These are phyloP conservation scores for Marchantia polymorpha DNA, from an alignment of 225 moss, liverwort and hornwort genomes.

Conservation along the genomic window DNA sequence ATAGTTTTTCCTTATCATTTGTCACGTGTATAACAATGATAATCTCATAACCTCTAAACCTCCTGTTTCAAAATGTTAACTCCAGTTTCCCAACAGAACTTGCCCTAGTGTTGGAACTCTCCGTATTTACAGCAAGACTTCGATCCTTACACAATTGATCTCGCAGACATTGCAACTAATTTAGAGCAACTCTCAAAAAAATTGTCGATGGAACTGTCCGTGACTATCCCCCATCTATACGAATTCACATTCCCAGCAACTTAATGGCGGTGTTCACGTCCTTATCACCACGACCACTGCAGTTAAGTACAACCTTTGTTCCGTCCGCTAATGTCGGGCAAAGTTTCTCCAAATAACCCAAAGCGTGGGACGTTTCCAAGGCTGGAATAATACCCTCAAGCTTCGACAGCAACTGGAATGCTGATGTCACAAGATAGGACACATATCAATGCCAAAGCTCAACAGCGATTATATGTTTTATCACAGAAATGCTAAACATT, in stretches of 20 bases:
- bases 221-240: neutral
- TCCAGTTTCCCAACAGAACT: neutral
- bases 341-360: slow-evolving; percentile 77
- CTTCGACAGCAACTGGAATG: slow-evolving; percentile 72
- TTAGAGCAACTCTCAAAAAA: neutral
- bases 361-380: slow-evolving; percentile 89
- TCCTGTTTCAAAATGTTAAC: neutral
- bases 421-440: slow-evolving; percentile 35
- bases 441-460: neutral
- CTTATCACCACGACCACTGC: slow-evolving; percentile 95
- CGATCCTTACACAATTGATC: neutral
- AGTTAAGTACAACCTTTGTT: slow-evolving; percentile 72
- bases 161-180: neutral
- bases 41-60: neutral
- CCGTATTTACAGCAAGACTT: slow-evolving; percentile 4
- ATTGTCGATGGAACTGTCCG: neutral
- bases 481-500: no score
- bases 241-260: slow-evolving; percentile 27
- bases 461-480: neutral
- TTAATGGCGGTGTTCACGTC: slow-evolving; percentile 89
- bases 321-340: slow-evolving; percentile 80
- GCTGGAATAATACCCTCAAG: slow-evolving; percentile 97
- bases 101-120: neutral
- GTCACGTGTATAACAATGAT: no score
- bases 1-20: no score